Evolutionary conservation across 2,329 filamentous ascomycete species (phyloP).

Genomic region (Colletotrichum sojae): DNA sequence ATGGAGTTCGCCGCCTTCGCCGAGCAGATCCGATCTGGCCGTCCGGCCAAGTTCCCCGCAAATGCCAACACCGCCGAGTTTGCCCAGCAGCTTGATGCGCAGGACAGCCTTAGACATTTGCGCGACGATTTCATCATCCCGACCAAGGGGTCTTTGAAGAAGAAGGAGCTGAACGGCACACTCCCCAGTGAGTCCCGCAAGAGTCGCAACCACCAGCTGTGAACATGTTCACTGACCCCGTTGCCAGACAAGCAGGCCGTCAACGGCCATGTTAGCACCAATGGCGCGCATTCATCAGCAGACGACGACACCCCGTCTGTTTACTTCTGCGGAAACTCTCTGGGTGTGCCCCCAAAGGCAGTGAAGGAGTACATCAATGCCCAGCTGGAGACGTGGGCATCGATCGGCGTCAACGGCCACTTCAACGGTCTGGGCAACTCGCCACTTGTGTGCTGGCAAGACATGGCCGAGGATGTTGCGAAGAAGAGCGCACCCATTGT

Average conservation of each 20-base stretch:
- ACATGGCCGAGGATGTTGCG: constrained; percentile 83
- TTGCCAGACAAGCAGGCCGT: constrained; percentile 35
- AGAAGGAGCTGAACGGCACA: constrained; percentile 68
- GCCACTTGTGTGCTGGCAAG: constrained; percentile 79
- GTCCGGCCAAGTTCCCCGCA: constrained; percentile 60
- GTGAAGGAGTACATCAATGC: constrained; percentile 76
- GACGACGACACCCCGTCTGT: constrained; percentile 65
- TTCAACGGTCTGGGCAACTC: constrained; percentile 79
- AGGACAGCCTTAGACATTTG: constrained; percentile 73
- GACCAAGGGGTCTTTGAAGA: constrained; percentile 78
- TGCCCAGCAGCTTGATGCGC: constrained; percentile 68
- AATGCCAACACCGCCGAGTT: constrained; percentile 63
- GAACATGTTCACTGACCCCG: background rate
- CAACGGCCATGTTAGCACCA: constrained; percentile 47
- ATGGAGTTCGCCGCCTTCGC: constrained; percentile 59
- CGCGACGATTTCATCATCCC: constrained; percentile 84
- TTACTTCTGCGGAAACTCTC: constrained; percentile 85
- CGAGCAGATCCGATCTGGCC: constrained; percentile 57
- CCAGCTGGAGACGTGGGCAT: constrained; percentile 87
- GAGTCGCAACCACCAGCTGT: background rate
- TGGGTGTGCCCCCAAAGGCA: constrained; percentile 80
- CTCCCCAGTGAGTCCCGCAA: constrained; percentile 54
- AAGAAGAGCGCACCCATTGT: constrained; percentile 80
- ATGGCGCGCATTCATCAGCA: constrained; percentile 42
- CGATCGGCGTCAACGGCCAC: constrained; percentile 87